Conservation (phyloP, 805 yeast genomes). For the Candida nanaspora region DNA sequence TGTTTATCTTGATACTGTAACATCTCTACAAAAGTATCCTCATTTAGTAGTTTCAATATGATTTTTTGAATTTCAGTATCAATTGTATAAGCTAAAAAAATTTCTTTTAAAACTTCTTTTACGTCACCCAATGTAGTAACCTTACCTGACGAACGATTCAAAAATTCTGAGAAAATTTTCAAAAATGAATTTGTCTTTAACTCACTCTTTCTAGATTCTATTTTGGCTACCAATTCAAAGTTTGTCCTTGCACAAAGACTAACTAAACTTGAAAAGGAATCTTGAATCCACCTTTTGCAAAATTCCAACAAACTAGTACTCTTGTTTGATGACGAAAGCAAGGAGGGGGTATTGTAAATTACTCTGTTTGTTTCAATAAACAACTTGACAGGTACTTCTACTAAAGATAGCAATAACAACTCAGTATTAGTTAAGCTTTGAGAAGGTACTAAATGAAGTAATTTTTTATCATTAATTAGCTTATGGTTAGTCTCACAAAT, state of each 20-base stretch:
- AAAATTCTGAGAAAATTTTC: constrained; percentile 45
- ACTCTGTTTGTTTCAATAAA: constrained; percentile 22
- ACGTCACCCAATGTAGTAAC: constrained; percentile 54
- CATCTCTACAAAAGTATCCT: constrained; percentile 44
- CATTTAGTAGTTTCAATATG: constrained; percentile 47
- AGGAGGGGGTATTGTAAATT: neutral
- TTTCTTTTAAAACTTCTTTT: constrained; percentile 50
- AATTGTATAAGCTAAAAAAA: constrained; percentile 55
- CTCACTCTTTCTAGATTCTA: neutral
- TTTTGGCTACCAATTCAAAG: neutral
- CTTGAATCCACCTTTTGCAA: constrained; percentile 33
- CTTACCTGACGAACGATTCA: constrained; percentile 40
- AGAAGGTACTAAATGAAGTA: neutral
- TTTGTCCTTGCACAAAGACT: constrained; percentile 13
- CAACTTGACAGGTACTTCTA: constrained; percentile 30
- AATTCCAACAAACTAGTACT: constrained; percentile 19
- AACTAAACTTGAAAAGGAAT: constrained; percentile 32
- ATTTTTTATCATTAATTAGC: neutral
- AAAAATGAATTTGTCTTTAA: constrained; percentile 35
- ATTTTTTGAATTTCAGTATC: constrained; percentile 51
- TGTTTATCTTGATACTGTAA: constrained; percentile 33
- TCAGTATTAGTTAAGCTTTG: constrained; percentile 24
- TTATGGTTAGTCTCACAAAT: constrained; percentile 20
- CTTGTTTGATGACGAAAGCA: neutral
- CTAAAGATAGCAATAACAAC: constrained; percentile 30